These are phyloP conservation scores for Pythium monospermum DNA, from an alignment of 352 stramenopile genomes.

Conservation along the genomic window DNA sequence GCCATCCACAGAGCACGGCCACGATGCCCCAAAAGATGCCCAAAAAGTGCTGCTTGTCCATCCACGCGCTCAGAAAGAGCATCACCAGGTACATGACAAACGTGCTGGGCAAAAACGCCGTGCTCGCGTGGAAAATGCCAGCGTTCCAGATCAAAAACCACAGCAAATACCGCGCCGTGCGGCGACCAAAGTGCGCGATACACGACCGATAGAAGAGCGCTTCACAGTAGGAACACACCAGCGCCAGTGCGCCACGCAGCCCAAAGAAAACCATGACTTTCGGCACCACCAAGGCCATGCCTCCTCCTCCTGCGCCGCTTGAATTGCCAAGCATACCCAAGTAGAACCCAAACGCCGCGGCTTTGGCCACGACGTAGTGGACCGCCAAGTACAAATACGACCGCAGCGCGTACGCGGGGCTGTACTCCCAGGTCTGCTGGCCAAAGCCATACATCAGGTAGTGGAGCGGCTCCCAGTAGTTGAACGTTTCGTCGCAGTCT, in stretches of 20 bases:
- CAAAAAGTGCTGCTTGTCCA: slow-evolving; percentile 58
- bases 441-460: slow-evolving; percentile 92
- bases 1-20: slow-evolving; percentile 94
- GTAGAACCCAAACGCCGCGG: slow-evolving; percentile 33
- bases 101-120: slow-evolving; percentile 92
- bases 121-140: slow-evolving; percentile 91
- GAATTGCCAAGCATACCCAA: slow-evolving; percentile 25
- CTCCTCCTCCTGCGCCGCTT: no score
- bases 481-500: slow-evolving; percentile 99
- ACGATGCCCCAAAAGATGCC: slow-evolving; percentile 86
- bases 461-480: slow-evolving; percentile 99
- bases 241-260: slow-evolving; percentile 73
- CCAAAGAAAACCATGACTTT: slow-evolving; percentile 91
- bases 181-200: slow-evolving; percentile 50
- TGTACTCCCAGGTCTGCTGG: slow-evolving; percentile 90
- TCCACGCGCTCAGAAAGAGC: slow-evolving; percentile 73
- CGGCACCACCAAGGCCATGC: slow-evolving; percentile 16
- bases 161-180: slow-evolving; percentile 62
- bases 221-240: slow-evolving; percentile 80
- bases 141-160: slow-evolving; percentile 81
- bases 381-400: slow-evolving; percentile 93
- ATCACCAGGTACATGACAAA: slow-evolving; percentile 86
- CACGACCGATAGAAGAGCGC: slow-evolving; percentile 80
- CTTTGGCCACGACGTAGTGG: slow-evolving; percentile 47
- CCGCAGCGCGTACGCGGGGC: slow-evolving; percentile 91